Percentiles rank a stretch among this genome's conserved stretches.
Conservation (phyloP, 352 stramenopile genomes). For the Ophiocytium majus region DNA sequence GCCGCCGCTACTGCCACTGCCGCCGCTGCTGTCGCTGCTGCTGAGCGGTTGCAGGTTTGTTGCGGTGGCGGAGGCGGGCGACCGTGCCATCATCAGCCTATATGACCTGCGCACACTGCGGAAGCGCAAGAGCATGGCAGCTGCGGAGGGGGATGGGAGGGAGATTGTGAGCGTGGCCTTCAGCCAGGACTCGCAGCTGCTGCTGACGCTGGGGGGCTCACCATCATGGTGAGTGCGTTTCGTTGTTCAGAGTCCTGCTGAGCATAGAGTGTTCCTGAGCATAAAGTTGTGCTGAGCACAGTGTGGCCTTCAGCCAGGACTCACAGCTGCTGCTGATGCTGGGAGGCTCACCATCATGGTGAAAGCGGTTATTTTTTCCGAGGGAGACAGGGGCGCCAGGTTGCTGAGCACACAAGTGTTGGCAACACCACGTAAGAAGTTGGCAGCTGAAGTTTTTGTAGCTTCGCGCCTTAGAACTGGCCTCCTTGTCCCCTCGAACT, state of each 20-base stretch:
- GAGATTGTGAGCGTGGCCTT: conserved; percentile 78
- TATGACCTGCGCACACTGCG: conserved; percentile 83
- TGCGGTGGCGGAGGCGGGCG: conserved; percentile 69
- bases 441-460: too few relatives aligned
- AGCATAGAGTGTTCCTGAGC: too few relatives aligned
- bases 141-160: conserved; percentile 64
- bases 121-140: conserved; percentile 78
- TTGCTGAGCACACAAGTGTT: too few relatives aligned
- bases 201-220: conserved; percentile 77
- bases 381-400: too few relatives aligned
- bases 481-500: too few relatives aligned
- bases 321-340: conserved; percentile 84
- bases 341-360: conserved; percentile 61
- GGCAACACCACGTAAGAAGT: too few relatives aligned
- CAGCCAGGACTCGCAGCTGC: conserved; percentile 78
- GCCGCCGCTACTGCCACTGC: too few relatives aligned
- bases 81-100: conserved; percentile 57
- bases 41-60: conserved; percentile 70
- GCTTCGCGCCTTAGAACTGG: too few relatives aligned
- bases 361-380: background rate
- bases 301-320: conserved; percentile 59
- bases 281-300: too few relatives aligned
- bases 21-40: too few relatives aligned
- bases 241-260: too few relatives aligned
- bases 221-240: conserved; percentile 32